Conservation (phyloP, 2,329 filamentous ascomycete species). For the Nectriaceae sp. region DNA sequence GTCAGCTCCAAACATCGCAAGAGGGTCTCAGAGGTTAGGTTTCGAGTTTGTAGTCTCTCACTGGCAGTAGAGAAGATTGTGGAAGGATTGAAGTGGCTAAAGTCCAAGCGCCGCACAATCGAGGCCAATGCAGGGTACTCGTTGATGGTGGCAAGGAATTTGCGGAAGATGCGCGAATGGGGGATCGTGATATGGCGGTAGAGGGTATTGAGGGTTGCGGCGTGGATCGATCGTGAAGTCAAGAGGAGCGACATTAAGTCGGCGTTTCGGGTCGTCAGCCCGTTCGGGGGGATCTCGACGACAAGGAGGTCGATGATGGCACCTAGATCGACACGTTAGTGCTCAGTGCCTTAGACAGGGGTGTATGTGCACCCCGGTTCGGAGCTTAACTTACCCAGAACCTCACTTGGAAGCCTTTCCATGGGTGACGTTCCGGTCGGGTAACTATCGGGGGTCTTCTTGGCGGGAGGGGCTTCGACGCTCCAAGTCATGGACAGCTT, state of each 20-base stretch:
- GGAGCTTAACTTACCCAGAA: constrained; percentile 60
- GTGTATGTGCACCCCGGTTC: constrained; percentile 7
- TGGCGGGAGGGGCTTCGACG: constrained; percentile 36
- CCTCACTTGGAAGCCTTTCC: constrained; percentile 69
- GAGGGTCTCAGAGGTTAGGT: constrained; percentile 74
- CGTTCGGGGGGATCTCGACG: constrained; percentile 71
- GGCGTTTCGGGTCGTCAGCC: constrained; percentile 73
- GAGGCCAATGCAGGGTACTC: constrained; percentile 69
- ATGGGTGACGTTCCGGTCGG: constrained; percentile 56
- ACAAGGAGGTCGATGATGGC: constrained; percentile 75
- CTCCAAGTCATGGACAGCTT: constrained; percentile 58
- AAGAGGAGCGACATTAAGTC: constrained; percentile 76
- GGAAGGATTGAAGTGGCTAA: constrained; percentile 82
- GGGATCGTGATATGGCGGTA: constrained; percentile 82
- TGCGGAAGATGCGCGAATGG: constrained; percentile 80
- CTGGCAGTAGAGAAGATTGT: constrained; percentile 74
- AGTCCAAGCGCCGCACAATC: constrained; percentile 77
- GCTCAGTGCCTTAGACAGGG: constrained; percentile 13
- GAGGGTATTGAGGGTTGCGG: constrained; percentile 71
- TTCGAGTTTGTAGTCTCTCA: constrained; percentile 73
- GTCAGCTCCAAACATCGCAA: constrained; percentile 70
- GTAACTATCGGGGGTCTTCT: constrained; percentile 32
- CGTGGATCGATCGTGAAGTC: constrained; percentile 74
- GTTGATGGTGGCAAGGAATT: constrained; percentile 71
- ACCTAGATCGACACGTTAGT: constrained; percentile 46